Percentiles rank a stretch among this genome's conserved stretches.
These are phyloP conservation scores for Agrocybe chaxingu DNA, from an alignment of 768 basidiomycete species.

Conservation along the genomic window DNA sequence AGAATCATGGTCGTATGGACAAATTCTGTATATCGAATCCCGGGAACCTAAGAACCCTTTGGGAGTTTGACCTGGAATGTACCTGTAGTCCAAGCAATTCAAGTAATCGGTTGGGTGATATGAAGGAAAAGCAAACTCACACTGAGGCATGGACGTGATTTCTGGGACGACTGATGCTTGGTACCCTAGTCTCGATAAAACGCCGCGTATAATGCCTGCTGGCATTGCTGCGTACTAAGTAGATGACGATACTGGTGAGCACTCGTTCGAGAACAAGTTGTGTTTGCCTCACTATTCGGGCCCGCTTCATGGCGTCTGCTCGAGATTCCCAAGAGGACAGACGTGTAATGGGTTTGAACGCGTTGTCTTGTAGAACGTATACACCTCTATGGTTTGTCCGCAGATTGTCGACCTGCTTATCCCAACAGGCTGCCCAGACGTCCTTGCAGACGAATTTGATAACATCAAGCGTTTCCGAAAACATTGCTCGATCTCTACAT, in stretches of 20 bases:
- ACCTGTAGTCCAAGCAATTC: conserved; percentile 39
- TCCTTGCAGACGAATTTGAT: conserved; percentile 98
- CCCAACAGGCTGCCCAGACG: conserved; percentile 88
- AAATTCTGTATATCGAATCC: no score
- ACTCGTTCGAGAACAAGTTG: not conserved
- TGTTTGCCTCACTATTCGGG: conserved; percentile 56
- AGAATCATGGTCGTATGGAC: no score
- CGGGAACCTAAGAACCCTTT: conserved; percentile 38
- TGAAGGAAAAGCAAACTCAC: conserved; percentile 33
- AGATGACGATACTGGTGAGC: not conserved
- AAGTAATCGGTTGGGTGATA: not conserved
- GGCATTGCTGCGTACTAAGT: conserved; percentile 77
- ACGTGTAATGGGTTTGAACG: conserved; percentile 81
- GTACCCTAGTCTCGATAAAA: conserved; percentile 74
- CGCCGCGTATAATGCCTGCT: conserved; percentile 81
- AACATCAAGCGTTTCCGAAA: conserved; percentile 81
- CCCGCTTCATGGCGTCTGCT: conserved; percentile 65
- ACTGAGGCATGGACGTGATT: conserved; percentile 80
- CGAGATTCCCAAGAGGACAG: conserved; percentile 81
- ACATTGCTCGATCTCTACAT: conserved; percentile 70
- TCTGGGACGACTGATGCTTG: conserved; percentile 76
- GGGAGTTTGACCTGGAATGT: conserved; percentile 83
- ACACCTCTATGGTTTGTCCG: conserved; percentile 93
- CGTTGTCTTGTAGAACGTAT: conserved; percentile 90
- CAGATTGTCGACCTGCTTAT: conserved; percentile 94